phyloP scores from a whole-genome alignment of 257 asterid species.

The Cordia subcordata region DNA sequence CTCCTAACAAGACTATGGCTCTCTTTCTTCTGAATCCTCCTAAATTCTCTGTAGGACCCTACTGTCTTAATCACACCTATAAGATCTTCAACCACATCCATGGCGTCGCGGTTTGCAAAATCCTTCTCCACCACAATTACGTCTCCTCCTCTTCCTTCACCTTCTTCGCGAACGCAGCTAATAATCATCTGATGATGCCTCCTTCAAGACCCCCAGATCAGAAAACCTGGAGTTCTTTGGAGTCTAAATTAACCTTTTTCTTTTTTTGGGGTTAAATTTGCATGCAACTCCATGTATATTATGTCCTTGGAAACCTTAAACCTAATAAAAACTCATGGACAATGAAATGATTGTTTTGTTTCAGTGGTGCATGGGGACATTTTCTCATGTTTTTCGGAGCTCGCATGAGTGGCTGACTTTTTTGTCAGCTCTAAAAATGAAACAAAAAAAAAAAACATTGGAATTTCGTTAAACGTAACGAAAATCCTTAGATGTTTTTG shows the following conservation, averaged over 20 bases:
- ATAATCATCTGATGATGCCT: slow-evolving; percentile 8
- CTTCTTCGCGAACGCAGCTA: slow-evolving; percentile 7
- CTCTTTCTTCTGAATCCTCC: slow-evolving; percentile 71
- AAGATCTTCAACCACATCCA: slow-evolving; percentile 44
- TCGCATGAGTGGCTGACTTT: not conserved
- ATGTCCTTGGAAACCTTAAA: not conserved
- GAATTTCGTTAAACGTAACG: not conserved
- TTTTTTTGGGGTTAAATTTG: too few species aligned
- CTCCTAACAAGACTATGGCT: slow-evolving; percentile 50
- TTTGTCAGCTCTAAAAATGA: slow-evolving; percentile 11
- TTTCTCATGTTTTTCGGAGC: slow-evolving; percentile 6
- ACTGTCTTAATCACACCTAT: slow-evolving; percentile 42
- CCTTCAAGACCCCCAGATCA: not conserved
- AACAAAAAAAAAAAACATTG: too few species aligned
- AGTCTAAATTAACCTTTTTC: not conserved
- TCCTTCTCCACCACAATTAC: slow-evolving; percentile 29
- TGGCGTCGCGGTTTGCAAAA: slow-evolving; percentile 17
- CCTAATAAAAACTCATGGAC: not conserved
- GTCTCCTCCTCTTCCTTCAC: slow-evolving; percentile 9
- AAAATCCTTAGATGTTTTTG: too few species aligned
- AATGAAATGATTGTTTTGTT: not conserved
- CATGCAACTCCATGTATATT: not conserved
- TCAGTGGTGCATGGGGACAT: slow-evolving; percentile 1
- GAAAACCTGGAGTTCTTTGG: not conserved
- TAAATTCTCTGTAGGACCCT: slow-evolving; percentile 49